Percentiles rank a stretch among this genome's conserved stretches.
These are phyloP conservation scores for Trichoderma semiorbis DNA, from an alignment of 2,329 filamentous ascomycete species.

Conservation along the genomic window DNA sequence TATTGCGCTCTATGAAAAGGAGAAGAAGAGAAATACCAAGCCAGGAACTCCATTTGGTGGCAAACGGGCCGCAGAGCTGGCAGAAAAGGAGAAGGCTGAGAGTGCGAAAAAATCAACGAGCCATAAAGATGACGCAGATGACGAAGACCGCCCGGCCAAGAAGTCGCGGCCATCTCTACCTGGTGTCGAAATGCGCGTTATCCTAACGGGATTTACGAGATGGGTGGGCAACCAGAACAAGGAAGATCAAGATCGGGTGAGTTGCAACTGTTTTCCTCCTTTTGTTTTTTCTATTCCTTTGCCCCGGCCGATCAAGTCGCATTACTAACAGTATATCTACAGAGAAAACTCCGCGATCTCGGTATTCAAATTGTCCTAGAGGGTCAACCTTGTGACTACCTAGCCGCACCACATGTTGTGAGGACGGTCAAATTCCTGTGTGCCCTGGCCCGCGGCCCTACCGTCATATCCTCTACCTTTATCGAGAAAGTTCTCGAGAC, in stretches of 20 bases:
- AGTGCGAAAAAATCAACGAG: conserved; percentile 20
- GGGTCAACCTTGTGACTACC: conserved; percentile 71
- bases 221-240: conserved; percentile 73
- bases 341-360: conserved; percentile 78
- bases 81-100: conserved; percentile 48
- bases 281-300: background rate
- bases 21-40: conserved; percentile 70
- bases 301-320: background rate
- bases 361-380: conserved; percentile 80
- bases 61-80: conserved; percentile 57
- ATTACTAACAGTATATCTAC: conserved; percentile 12
- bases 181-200: conserved; percentile 67
- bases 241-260: conserved; percentile 77
- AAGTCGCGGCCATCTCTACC: conserved; percentile 57
- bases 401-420: conserved; percentile 82
- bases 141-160: conserved; percentile 53
- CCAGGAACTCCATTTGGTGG: conserved; percentile 56
- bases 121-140: conserved; percentile 35
- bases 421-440: conserved; percentile 93
- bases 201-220: conserved; percentile 78
- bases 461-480: conserved; percentile 73
- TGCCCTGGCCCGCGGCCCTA: conserved; percentile 76
- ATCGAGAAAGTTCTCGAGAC: conserved; percentile 72
- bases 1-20: conserved; percentile 87
- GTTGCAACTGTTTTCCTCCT: conserved; percentile 30